Evolutionary conservation across 768 basidiomycete genomes (phyloP), one percentile per base, ranked within the genome.

Genomic region (Pleurotus ostreatus): DNA sequence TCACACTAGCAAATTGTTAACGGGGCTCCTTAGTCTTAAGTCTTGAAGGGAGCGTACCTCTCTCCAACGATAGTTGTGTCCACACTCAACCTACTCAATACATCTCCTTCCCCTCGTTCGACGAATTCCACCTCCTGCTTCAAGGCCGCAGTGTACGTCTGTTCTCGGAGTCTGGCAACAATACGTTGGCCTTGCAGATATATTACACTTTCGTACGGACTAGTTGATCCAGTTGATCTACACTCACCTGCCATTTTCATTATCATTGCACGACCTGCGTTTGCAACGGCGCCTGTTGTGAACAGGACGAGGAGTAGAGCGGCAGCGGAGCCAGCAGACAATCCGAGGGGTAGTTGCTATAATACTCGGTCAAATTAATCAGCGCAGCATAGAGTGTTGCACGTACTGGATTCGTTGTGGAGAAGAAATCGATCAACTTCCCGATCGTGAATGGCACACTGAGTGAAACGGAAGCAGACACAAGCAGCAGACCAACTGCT

Each of bases 11-110:
- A 34, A 3, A 9, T 11, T 34, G 30, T 34, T 11, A 34, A 34
- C 30, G 11, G 30, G 30, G 30, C 8, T 11, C 30, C 30, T 34
- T 11, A 11, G 8, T 9, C 11, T 9, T 4, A 34, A 34, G 7
- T 9, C 11, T 9, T 3, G 8, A 34, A 2, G 37, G 48, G 20
- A 18, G 62, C 71, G 40, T 55, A 90, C 91, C 90, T 92, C 73
- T 93, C 94, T 43, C 96, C 96, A 41, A 98, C 91, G 60, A 98
- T 91, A 61, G 85, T 91, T 5, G 92, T 91, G 67, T 99, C 96
- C 1, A 88, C 88, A 56, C 90, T 94, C 30, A 98, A 77, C 55
- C 96, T 77, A 68, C 93, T 95, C 44, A 98, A 74, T 7, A 97
- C 90, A 67, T 99, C 96, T 6, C 96, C 96, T 59, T 95, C 93